Evolutionary conservation across 352 stramenopile genomes (phyloP), one percentile per base, ranked within the genome.

Genomic region (Plasmopara muralis): DNA sequence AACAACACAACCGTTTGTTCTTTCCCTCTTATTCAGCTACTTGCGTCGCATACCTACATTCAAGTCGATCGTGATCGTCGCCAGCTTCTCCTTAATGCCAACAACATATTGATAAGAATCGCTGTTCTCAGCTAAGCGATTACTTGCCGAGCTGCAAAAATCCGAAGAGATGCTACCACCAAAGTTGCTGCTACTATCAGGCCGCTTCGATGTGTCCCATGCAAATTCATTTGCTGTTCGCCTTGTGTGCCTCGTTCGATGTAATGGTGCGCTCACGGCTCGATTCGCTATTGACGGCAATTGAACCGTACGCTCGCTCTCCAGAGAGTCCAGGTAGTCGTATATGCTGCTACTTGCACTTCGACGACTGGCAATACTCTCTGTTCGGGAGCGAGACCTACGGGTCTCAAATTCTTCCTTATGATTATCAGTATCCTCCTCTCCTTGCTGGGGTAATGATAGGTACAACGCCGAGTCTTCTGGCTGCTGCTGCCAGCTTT

Each of bases 81-180:
- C 79, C 15, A 92, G 56, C 41, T 89, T 88, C 53, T 89, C 81
- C 33, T 89, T 89, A 46, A 92, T 83, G 6, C 74, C 77, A 9
- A 85, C 59, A 15, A 81, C 76, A 44, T 86, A 88, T 15, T 78
- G 68, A 30, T 87, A 59, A 16, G 66, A 85, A 6, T 38, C 62
- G 20, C 74, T 73, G 29, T 35, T 55, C 5, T 57, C 56, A 14
- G 55, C 47, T 53, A 42, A 60, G 9, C 55, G 52, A 50, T 54
- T 71, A 6, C 64, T 73, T 8, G 20, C 44, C 2, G 77, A 85
- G 6, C 60, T 60, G 44, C 62, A 64, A 2, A 50, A 64, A 9
- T 43, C 20, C 9, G 66, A 42, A 0, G 78, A 63, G 1, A 68
- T 72, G 2, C 39, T 29, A 6, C 37, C 20, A 25, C 42, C 29